Evolutionary conservation across 2,329 filamentous ascomycete genomes (phyloP), one percentile per base, ranked within the genome.

Genomic region (Furcasterigmium furcatum): DNA sequence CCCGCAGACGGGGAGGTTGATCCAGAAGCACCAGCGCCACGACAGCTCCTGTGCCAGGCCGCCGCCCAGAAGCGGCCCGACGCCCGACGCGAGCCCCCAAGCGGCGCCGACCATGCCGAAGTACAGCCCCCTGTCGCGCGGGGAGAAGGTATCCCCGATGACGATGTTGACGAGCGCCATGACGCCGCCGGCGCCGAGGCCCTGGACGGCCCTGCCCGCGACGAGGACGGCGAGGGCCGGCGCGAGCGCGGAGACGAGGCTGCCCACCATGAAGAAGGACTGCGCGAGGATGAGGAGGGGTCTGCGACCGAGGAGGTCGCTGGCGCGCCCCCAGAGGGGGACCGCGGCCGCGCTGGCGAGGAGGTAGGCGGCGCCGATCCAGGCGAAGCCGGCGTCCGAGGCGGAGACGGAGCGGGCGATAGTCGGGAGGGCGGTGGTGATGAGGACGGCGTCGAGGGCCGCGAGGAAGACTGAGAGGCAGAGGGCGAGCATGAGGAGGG

Each of bases 291-390:
- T 66, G 39, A 82, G 62, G 22, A 79, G 63, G 5, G 74, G 74
- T 55, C 80, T 81, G 39, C 79, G 74, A 20, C 79, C 77, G 62
- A 76, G 82, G 45, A 82, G 77, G 51, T 82, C 79, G 35, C 74
- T 74, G 39, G 81, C 57, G 55, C 79, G 79, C 46, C 84, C 85
- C 87, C 86, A 91, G 41, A 85, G 80, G 1, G 86, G 85, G 0
- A 80, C 79, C 1, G 79, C 76, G 61, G 73, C 79, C 2, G 85
- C 82, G 58, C 82, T 85, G 45, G 82, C 85, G 10, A 91, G 77
- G 7, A 90, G 71, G 57, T 87, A 92, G 3, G 86, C 81, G 30
- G 79, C 82, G 13, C 87, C 87, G 50, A 92, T 84, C 88, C 87
- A 91, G 43, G 84, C 79, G 64, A 91, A 91, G 20, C 86, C 87